These are phyloP conservation scores for Leccinum broughii DNA, from an alignment of 768 basidiomycete species.

Conservation along the genomic window DNA sequence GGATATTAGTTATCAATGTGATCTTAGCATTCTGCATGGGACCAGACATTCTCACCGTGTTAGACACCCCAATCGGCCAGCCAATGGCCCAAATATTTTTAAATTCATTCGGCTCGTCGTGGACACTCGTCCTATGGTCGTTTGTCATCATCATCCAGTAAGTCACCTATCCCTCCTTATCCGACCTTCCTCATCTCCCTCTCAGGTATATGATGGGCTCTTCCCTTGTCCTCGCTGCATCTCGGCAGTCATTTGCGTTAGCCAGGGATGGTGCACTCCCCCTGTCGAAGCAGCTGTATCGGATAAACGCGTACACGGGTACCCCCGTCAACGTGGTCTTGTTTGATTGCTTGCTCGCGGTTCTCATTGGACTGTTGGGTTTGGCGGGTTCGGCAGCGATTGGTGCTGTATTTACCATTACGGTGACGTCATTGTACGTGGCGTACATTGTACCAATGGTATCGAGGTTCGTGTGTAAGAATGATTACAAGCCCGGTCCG, in stretches of 20 bases:
- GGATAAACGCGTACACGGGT: conserved; percentile 51
- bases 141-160: conserved; percentile 50
- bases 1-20: conserved; percentile 48
- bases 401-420: conserved; percentile 54
- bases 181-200: background rate
- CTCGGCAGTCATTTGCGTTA: conserved; percentile 56
- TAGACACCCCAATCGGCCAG: conserved; percentile 34
- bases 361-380: conserved; percentile 49
- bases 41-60: conserved; percentile 39
- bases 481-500: conserved; percentile 45
- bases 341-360: conserved; percentile 43
- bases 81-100: conserved; percentile 42
- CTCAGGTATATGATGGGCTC: conserved; percentile 48
- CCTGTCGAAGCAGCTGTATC: conserved; percentile 50
- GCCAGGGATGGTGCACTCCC: conserved; percentile 61
- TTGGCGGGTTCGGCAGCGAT: conserved; percentile 55
- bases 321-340: conserved; percentile 62
- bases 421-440: conserved; percentile 44
- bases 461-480: conserved; percentile 46
- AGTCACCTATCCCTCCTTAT: conserved; percentile 5
- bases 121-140: conserved; percentile 51
- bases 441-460: conserved; percentile 47
- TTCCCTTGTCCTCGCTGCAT: conserved; percentile 43
- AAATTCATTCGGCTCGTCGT: conserved; percentile 41
- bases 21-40: conserved; percentile 60